Base-by-base conservation (phyloP, 208 protist genomes). In the Leishmania turanica region DNA sequence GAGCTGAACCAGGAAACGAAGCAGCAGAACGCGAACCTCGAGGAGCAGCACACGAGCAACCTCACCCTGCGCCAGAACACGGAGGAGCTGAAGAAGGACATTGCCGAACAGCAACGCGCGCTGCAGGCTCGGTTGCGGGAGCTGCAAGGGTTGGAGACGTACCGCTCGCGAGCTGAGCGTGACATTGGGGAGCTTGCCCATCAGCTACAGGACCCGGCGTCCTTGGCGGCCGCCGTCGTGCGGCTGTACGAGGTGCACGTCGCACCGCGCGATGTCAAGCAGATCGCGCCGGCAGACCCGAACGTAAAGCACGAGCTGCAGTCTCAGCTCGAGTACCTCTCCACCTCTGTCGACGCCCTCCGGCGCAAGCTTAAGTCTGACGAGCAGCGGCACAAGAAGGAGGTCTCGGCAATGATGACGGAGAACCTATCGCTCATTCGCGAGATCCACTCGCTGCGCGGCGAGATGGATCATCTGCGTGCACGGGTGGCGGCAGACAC, bases 371-470 rank as follows among this genome's bases (percentile, higher is more conserved):
- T 98, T 37, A 90, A 93, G 75, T 88, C 97, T 49, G 98, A 99
- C 83, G 89, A 93, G 77, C 93, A 98, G 83, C 88, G 93, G 19
- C 96, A 98, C 88, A 93, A 92, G 75, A 81, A 87, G 70, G 97
- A 99, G 87, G 96, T 94, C 62, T 95, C 90, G 21, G 89, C 84
- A 42, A 97, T 99, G 90, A 99, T 99, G 97, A 84, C 95, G 45
- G 98, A 99, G 88, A 99, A 99, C 87, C 87, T 99, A 31, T 69
- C 87, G 5, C 94, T 99, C 31, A 99, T 99, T 84, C 91, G 90
- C 54, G 98, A 99, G 80, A 99, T 99, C 84, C 98, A 99, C 88
- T 88, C 93, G 19, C 89, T 99, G 66, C 96, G 98, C 6, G 81
- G 87, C 24, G 98, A 99, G 78, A 94, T 99, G 58, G 88, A 93